These are phyloP conservation scores for Solanum raphanifolium DNA, from an alignment of 257 asterid species.

Conservation along the genomic window DNA sequence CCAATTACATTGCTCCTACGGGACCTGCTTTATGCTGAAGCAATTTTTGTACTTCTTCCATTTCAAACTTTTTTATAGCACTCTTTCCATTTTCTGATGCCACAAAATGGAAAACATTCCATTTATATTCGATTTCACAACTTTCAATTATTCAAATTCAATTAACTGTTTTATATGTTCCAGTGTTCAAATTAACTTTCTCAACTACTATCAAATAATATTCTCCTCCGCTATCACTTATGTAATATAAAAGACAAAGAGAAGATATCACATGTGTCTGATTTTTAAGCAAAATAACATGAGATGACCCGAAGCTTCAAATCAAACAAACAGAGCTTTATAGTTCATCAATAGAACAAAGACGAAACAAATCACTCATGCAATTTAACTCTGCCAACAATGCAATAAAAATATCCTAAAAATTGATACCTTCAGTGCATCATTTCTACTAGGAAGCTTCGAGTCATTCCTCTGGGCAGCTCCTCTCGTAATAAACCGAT, in stretches of 20 bases:
- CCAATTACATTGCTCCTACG: background rate
- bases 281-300: background rate
- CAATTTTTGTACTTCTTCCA: background rate
- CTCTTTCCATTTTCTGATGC: background rate
- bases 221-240: background rate
- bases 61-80: background rate
- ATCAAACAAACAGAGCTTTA: background rate
- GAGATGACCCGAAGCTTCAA: background rate
- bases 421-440: background rate
- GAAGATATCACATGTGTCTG: background rate
- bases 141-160: background rate
- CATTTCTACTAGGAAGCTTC: background rate
- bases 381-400: background rate
- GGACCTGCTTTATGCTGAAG: background rate
- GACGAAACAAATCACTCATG: background rate
- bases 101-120: background rate
- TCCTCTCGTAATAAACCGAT: background rate
- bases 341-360: background rate
- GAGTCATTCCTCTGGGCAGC: background rate
- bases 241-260: background rate
- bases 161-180: background rate
- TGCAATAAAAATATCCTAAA: background rate
- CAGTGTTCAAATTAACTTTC: background rate
- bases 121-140: background rate
- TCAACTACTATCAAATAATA: background rate